Percentiles rank a stretch among this genome's conserved stretches.
phyloP scores from a whole-genome alignment of 352 stramenopile species.

The Phytophthora constricta region DNA sequence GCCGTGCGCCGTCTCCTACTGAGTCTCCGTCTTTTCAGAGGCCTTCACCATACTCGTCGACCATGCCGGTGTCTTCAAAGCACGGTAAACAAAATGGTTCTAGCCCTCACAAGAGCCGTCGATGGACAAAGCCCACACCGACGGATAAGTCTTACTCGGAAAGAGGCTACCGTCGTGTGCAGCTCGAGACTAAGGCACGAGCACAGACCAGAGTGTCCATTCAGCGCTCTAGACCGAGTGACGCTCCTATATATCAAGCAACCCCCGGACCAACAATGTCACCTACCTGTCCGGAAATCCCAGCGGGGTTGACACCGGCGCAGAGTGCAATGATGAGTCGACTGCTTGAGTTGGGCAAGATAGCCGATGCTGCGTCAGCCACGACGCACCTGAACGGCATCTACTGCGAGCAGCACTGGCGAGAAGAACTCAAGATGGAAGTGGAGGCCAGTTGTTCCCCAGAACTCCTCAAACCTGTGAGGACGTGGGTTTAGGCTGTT shows the following conservation, averaged over 20 bases:
- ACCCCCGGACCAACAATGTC: conserved; percentile 6
- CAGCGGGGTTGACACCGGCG: conserved; percentile 16
- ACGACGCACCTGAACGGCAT: conserved; percentile 57
- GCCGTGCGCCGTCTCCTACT: conserved; percentile 1
- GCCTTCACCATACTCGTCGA: conserved; percentile 11
- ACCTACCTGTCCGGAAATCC: conserved; percentile 9
- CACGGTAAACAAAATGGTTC: conserved; percentile 13
- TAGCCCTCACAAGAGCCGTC: neutral
- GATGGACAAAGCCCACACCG: conserved; percentile 18
- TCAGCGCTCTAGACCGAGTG: neutral
- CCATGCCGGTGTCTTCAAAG: conserved; percentile 14
- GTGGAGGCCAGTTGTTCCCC: conserved; percentile 28
- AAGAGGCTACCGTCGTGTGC: conserved; percentile 2
- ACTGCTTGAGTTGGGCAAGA: conserved; percentile 58
- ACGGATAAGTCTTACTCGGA: conserved; percentile 21
- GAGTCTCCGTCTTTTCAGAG: neutral
- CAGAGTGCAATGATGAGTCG: conserved; percentile 31
- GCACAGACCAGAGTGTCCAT: conserved; percentile 25
- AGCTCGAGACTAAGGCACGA: conserved; percentile 13
- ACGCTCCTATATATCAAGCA: conserved; percentile 16
- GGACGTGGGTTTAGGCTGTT: conserved; percentile 24
- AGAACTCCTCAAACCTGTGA: conserved; percentile 13
- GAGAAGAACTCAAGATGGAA: conserved; percentile 37
- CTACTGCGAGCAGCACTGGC: conserved; percentile 45
- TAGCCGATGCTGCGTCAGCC: conserved; percentile 57